Base-by-base conservation (phyloP, 2,329 filamentous ascomycete species). In the Aspergillus pseudoterreus region DNA sequence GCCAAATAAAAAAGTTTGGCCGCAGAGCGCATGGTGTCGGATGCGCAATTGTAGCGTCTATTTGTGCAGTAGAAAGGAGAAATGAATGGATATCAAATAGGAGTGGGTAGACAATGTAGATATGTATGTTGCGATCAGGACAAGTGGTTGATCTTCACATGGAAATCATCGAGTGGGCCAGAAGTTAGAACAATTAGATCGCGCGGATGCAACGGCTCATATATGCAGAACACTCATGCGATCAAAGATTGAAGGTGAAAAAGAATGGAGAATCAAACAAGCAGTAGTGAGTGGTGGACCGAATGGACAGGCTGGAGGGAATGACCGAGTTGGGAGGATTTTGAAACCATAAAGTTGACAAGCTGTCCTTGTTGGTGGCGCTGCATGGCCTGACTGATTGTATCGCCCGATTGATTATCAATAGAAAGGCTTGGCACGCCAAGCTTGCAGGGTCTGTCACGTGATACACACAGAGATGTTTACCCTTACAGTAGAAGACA, bases 1-100 rank as follows among this genome's bases (percentile, higher is more conserved):
- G 82, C 83, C 51, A 85, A 74, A 67, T 82, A 85, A 70, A 86
- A 85, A 39, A 79, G 65, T 57, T 76, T 75, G 52, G 78, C 74
- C 49, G 80, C 78, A 51, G 75, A 69, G 60, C 75, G 78, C 81
- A 83, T 83, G 36, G 58, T 63, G 19, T 38, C 47, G 47, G 22
- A 30, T 27, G 39, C 11, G 19, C 43, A 21, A n/a, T 11, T 41
- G n/a, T 33, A n/a, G 24, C 2, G 27, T 10, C 27, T 30, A 9
- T 10, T 43, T 43, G 15, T 32, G 2, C 21, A 43, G 44, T 8
- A 10, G 19, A 41, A 43, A 22, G 43, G 43, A 45, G 45, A 33
- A 14, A 19, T 11, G 12, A 36, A 45, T 35, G 42, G 41, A 19
- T 19, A 41, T 19, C 21, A 22, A 45, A 45, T 17, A 14, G 22